Percentiles rank a stretch among this genome's conserved stretches.
These are phyloP conservation scores for Paraconiothyrium sp. DNA, from an alignment of 2,329 filamentous ascomycete genomes.

Conservation along the genomic window DNA sequence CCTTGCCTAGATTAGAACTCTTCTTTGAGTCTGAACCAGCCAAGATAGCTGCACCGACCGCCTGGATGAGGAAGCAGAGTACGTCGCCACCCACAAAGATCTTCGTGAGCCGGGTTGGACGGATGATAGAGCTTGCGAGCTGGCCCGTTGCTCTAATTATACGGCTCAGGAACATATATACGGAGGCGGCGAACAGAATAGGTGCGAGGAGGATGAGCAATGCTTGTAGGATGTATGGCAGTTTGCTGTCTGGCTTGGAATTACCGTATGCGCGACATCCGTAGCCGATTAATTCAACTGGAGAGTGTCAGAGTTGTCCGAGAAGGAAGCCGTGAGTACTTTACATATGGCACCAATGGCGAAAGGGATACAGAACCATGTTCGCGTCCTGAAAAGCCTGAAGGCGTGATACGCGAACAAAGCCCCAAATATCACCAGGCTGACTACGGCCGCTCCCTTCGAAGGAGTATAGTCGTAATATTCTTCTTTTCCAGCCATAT, in stretches of 20 bases:
- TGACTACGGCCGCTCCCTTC: too few species aligned
- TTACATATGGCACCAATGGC: neutral
- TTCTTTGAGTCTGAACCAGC: constrained; percentile 22
- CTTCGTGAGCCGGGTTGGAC: constrained; percentile 57
- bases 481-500: too few species aligned
- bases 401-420: too few species aligned
- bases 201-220: constrained; percentile 51
- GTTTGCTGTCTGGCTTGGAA: neutral
- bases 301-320: neutral
- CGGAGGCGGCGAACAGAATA: constrained; percentile 52
- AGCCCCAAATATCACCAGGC: too few species aligned
- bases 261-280: neutral
- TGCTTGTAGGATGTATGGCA: constrained; percentile 33
- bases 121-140: constrained; percentile 51
- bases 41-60: constrained; percentile 47
- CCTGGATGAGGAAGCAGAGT: constrained; percentile 61
- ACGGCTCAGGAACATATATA: constrained; percentile 54
- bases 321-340: neutral
- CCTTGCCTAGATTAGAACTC: constrained; percentile 48
- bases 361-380: neutral
- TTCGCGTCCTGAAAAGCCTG: too few species aligned
- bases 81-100: constrained; percentile 64
- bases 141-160: constrained; percentile 48
- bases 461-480: too few species aligned
- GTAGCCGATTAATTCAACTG: neutral